Base-by-base conservation (phyloP, 2,329 filamentous ascomycete species). In the Claviceps maximensis region DNA sequence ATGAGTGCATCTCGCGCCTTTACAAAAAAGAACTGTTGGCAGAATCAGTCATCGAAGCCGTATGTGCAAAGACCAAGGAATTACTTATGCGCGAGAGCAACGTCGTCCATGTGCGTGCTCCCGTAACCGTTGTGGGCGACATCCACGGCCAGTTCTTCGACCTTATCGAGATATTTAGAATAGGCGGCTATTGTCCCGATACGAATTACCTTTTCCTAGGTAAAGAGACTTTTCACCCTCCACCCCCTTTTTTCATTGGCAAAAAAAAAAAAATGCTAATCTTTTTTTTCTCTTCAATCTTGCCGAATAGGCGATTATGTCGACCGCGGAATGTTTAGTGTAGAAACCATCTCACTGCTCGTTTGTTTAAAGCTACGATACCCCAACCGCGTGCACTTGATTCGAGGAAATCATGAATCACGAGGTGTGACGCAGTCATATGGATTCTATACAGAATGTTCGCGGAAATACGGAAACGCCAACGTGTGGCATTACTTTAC, bases 401-500 rank as follows among this genome's bases (percentile, higher is more conserved):
- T 98, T 66, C 87, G 93, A 62, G 93, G 93, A 60, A 98, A 98
- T 71, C 93, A 98, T 72, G 93, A 98, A 71, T 95, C 89, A 54
- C 85, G 93, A 62, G 93, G 93, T 63, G 93, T 98, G 52, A 98
- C 93, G 12, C 93, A 98, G 70, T 97, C 91, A 29, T 98, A 98
- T 70, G 93, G 93, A 54, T 98, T 98, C 73, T 98, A 98, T 68
- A 97, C 93, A 23, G 93, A 98, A 67, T 98, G 93, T 71, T 89
- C 87, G 21, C 85, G 93, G 60, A 98, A 98, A 71, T 98, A 98
- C 70, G 93, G 93, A 67, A 97, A 95, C 65, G 89, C 93, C 58
- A 96, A 93, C 63, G 93, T 98, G 23, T 98, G 93, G 93, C 93
- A 98, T 70, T 93, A 97, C 69, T 98, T 98, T 67, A 98, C 93